These are phyloP conservation scores for Podospora pseudocomata DNA, from an alignment of 495 filamentous ascomycete species.

Conservation along the genomic window DNA sequence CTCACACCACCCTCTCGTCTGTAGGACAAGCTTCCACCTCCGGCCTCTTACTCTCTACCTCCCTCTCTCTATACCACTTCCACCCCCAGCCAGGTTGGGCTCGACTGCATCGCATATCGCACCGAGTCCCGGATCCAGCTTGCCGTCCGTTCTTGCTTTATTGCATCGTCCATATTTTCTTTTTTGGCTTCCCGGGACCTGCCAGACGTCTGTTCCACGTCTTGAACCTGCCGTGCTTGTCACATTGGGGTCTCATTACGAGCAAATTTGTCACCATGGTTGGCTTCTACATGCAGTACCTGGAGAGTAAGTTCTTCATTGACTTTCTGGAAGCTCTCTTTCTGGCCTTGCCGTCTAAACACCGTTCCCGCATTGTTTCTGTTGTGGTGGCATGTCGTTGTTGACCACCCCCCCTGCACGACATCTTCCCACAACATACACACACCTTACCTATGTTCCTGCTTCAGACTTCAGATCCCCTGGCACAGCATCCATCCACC, in stretches of 20 bases:
- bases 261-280: conserved; percentile 45
- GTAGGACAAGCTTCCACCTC: conserved; percentile 42
- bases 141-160: conserved; percentile 24
- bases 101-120: conserved; percentile 53
- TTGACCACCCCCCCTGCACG: conserved; percentile 24
- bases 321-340: conserved; percentile 1
- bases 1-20: conserved; percentile 37
- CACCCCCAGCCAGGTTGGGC: conserved; percentile 48
- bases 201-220: conserved; percentile 8
- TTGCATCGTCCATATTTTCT: conserved; percentile 22
- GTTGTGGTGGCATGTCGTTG: conserved; percentile 28
- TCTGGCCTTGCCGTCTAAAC: conserved; percentile 8
- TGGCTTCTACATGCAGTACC: conserved; percentile 62
- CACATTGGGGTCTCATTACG: conserved; percentile 14
- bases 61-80: conserved; percentile 25
- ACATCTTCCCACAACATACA: conserved; percentile 25
- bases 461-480: conserved; percentile 24
- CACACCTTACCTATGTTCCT: conserved; percentile 18
- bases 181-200: conserved; percentile 22
- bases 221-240: conserved; percentile 9
- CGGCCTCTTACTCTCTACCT: conserved; percentile 23
- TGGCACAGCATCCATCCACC: conserved; percentile 17
- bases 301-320: conserved; percentile 55
- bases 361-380: conserved; percentile 19
- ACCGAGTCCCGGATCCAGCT: conserved; percentile 36